phyloP scores from a whole-genome alignment of 257 asterid genomes.

The Solanum chiquidenum region DNA sequence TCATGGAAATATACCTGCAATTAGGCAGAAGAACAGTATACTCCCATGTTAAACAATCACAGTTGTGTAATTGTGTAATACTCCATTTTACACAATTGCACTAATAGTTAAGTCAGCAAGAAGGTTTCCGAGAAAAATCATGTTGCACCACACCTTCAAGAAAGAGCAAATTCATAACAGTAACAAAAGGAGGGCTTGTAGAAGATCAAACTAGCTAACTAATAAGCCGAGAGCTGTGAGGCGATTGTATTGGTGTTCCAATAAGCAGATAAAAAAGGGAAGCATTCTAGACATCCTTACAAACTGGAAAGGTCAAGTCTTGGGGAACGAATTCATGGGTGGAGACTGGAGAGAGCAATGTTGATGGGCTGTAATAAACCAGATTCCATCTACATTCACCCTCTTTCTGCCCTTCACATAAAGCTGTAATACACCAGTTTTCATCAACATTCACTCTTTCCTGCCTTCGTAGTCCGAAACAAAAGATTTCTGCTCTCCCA shows the following conservation, averaged over 20 bases:
- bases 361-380: not conserved
- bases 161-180: not conserved
- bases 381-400: not conserved
- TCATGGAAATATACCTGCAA: conserved; percentile 72
- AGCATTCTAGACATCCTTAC: not conserved
- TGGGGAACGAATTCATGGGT: not conserved
- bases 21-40: not conserved
- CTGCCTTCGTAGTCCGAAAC: not conserved
- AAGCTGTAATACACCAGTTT: not conserved
- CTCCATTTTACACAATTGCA: not conserved
- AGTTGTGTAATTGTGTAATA: not conserved
- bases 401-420: not conserved
- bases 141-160: not conserved
- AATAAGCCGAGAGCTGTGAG: not conserved
- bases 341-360: not conserved
- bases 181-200: not conserved
- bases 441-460: not conserved
- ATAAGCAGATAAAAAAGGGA: not conserved
- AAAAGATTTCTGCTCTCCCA: not conserved
- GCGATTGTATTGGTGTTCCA: not conserved
- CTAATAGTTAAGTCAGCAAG: not conserved
- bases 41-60: not conserved
- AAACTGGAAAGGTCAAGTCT: not conserved
- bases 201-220: not conserved
- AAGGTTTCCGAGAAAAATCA: not conserved